Base-by-base conservation (phyloP, 75 land plant genomes). In the Ceratopteris richardii region DNA sequence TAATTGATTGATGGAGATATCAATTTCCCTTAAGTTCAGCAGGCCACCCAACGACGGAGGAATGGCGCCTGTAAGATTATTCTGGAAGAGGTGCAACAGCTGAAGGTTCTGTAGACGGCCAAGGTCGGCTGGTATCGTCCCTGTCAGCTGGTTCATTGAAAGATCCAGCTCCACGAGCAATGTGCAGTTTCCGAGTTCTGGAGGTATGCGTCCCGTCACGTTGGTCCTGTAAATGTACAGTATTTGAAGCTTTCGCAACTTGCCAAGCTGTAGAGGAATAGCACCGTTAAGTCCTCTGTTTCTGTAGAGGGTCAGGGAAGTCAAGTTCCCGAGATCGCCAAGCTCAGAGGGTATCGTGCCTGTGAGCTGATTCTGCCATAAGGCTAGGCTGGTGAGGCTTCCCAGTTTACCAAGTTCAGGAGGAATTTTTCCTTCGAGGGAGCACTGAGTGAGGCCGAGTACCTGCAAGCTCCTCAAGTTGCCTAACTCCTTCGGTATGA, bases 271-370 rank as follows among this genome's bases (percentile, higher is more conserved):
- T 11, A 27, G 23, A 3, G 97, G 97, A 16, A 91, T 88, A 11
- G 46, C 24, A 9, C 97, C 94, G 1, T 50, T 67, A 7, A 91
- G 73, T 24, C 37, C 37, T 4, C 39, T 41, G 62, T 82, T 88
- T 18, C 60, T 36, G 56, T 84, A 87, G 60, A 91, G 62, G 7
- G 91, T 94, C 58, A 91, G 62, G 17, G 68, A 56, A 23, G 51
- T 28, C 22, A 91, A 77, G n/a, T 61, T 69, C 51, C 62, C 63
- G 60, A 83, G 82, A 48, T 80, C 77, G 2, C 79, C 86, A 30
- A 91, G 66, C 66, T 79, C 84, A 44, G 72, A 63, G 0, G 97
- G 94, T 33, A 91, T 73, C 25, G n/a, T 31, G 16, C 97, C 97
- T 1, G 79, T 71, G 14, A 91, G 41, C 2, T 52, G 26, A 57